phyloP scores from a whole-genome alignment of 208 protist genomes.

The Phytomonas francai region DNA sequence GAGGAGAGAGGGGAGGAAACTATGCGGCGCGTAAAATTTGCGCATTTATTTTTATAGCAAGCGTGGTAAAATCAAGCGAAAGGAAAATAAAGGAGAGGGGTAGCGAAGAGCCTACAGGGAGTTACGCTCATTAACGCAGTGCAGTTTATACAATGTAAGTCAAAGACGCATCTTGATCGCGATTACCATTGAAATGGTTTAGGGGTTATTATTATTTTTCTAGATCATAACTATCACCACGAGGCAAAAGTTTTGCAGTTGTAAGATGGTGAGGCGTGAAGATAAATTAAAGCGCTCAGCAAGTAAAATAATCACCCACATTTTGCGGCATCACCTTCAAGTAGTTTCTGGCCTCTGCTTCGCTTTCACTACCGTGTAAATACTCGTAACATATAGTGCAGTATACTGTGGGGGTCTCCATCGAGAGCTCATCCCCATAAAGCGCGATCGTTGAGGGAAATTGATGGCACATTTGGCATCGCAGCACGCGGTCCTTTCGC shows the following conservation, averaged over 20 bases:
- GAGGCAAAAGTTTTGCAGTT: no score
- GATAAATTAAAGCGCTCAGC: slow-evolving; percentile 8
- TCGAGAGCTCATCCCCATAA: slow-evolving; percentile 51
- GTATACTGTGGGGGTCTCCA: slow-evolving; percentile 34
- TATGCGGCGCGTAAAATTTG: slow-evolving; percentile 4
- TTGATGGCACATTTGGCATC: slow-evolving; percentile 48
- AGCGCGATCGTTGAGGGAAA: slow-evolving; percentile 60
- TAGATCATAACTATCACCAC: no score
- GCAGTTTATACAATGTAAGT: no score
- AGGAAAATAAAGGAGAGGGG: slow-evolving; percentile 11
- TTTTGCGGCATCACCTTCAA: slow-evolving; percentile 22
- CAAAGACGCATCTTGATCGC: no score
- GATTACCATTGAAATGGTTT: no score
- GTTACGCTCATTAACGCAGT: no score
- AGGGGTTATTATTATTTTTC: no score
- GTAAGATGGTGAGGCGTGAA: background rate
- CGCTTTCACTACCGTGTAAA: slow-evolving; percentile 41
- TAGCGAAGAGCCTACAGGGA: background rate
- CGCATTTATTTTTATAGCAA: slow-evolving; percentile 7
- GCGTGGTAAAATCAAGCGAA: background rate
- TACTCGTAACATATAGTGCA: slow-evolving; percentile 65
- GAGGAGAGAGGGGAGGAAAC: background rate
- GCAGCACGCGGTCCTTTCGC: slow-evolving; percentile 22
- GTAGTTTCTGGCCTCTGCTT: slow-evolving; percentile 33
- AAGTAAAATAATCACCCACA: slow-evolving; percentile 33